Percentiles rank a stretch among this genome's conserved stretches.
Evolutionary conservation across 2,329 filamentous ascomycete species (phyloP).

Genomic region (Geosmithia morbida): DNA sequence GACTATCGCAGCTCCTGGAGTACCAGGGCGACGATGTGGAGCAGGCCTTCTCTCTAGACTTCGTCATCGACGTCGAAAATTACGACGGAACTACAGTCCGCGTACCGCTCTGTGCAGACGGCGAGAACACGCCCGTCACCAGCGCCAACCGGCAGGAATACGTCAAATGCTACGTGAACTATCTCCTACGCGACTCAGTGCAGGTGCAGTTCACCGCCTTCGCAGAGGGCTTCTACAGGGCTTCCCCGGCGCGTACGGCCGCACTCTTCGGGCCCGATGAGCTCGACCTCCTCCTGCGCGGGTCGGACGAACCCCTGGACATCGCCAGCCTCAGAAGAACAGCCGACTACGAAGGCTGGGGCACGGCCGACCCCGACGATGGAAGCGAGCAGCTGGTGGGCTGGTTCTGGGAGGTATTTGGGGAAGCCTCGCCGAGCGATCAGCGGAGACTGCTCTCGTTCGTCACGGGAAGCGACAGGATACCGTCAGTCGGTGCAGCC

Average conservation of each 20-base stretch:
- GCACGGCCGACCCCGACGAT: conserved; percentile 33
- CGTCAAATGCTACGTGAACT: conserved; percentile 70
- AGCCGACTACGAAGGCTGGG: conserved; percentile 74
- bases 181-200: conserved; percentile 66
- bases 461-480: conserved; percentile 80
- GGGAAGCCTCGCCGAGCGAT: conserved; percentile 44
- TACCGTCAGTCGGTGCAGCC: conserved; percentile 75
- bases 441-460: conserved; percentile 74
- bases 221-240: conserved; percentile 84
- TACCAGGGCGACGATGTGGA: conserved; percentile 75
- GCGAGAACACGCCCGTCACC: conserved; percentile 65
- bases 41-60: conserved; percentile 66
- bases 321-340: conserved; percentile 62
- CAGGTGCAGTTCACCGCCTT: conserved; percentile 82
- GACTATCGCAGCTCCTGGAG: conserved; percentile 62
- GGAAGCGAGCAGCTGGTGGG: conserved; percentile 51
- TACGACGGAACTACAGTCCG: conserved; percentile 60
- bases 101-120: conserved; percentile 59
- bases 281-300: conserved; percentile 75
- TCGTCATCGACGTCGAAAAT: conserved; percentile 61
- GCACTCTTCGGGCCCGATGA: conserved; percentile 82
- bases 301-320: conserved; percentile 73
- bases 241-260: conserved; percentile 78
- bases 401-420: conserved; percentile 87
- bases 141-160: conserved; percentile 74